Base-by-base conservation (phyloP, 192 early-diverging fungal species). In the Linnemannia exigua region DNA sequence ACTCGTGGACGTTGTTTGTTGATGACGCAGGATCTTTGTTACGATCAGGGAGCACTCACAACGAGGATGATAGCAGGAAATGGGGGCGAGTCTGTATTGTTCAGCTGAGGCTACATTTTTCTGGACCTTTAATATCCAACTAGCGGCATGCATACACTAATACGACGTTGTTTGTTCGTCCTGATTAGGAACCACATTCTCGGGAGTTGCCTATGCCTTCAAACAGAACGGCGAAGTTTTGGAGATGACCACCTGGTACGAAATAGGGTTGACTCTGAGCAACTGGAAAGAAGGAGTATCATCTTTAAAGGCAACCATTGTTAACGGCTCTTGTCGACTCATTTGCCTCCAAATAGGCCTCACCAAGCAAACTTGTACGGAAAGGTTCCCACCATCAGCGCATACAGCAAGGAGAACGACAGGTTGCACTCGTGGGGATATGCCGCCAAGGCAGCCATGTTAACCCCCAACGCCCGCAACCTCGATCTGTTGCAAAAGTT, bases 141-240 rank as follows among this genome's bases (percentile, higher is more conserved):
- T 33, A 33, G 14, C 58, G 14, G 22, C 58, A 3, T 25, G 28
- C 58, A 63, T 31, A 25, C 1, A 41, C 67, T 9, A 25, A 50
- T 50, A 17, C 22, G 41, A 19, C 37, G 48, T 22, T n/a, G 1
- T 16, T n/a, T 50, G 46, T 31, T 25, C 28, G 11, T 14, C 25
- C 4, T 33, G 31, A 31, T 54, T 63, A 85, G 83, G 88, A 72
- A 80, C 79, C 66, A 90, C 71, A 2, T 91, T 82, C 67, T 90
- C 90, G 6, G 90, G 90, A 50, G 82, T 87, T 16, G 88, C 90
- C 2, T 91, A 91, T 81, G 88, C 90, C 4, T 89, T 88, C 67
- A 80, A 79, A 54, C 84, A 86, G 35, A 86, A 90, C 50, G 82
- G 82, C 22, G 90, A 91, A 51, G 80, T 91, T 16, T 72, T 79